phyloP scores from a whole-genome alignment of 106 monocot species.

The Dendrobium nobile region DNA sequence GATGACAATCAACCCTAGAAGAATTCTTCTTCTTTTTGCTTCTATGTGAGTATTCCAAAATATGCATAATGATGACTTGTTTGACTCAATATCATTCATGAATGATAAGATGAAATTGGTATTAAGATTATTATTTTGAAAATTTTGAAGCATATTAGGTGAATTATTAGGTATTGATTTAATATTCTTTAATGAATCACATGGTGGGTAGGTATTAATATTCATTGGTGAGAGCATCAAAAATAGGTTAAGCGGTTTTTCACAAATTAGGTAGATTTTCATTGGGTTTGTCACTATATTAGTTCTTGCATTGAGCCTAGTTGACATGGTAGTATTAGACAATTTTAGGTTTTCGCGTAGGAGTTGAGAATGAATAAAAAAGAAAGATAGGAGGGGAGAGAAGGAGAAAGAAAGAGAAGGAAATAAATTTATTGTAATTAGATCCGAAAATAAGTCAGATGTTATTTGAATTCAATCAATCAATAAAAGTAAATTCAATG shows the following conservation, averaged over 20 bases:
- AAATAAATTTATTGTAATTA: no score
- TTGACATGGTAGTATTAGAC: neutral
- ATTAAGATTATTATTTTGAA: neutral
- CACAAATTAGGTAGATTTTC: neutral
- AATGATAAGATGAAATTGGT: neutral
- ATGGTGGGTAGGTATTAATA: neutral
- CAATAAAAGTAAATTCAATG: no score
- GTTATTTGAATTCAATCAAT: no score
- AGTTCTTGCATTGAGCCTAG: no score
- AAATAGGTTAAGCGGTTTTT: neutral
- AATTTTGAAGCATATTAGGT: neutral
- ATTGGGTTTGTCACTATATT: neutral
- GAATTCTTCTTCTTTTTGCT: conserved; percentile 30
- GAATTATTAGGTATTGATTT: neutral
- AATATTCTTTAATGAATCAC: neutral
- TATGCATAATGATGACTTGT: neutral
- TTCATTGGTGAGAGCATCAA: neutral
- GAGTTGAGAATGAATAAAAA: no score
- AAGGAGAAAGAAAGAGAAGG: no score
- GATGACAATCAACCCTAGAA: conserved; percentile 18
- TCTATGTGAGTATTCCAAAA: conserved; percentile 27
- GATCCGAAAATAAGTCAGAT: no score
- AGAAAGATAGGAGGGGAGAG: no score
- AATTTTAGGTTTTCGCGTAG: neutral
- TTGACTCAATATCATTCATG: neutral